A percentile compares a stretch with the other conserved stretches of the same genome.
phyloP scores from a whole-genome alignment of 2,329 filamentous ascomycete genomes.

The Nemania serpens region DNA sequence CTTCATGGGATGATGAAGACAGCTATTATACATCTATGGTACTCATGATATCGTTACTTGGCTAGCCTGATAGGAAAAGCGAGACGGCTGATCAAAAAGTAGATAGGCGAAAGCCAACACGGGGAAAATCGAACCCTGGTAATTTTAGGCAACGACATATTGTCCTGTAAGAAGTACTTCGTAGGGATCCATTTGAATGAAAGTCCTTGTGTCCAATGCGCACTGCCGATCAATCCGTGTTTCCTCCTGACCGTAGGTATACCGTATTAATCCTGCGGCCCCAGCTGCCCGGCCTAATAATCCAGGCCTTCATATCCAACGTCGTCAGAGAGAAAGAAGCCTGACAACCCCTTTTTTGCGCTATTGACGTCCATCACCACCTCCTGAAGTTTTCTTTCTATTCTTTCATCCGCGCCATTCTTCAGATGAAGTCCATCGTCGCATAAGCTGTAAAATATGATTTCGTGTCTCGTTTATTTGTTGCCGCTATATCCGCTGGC shows the following conservation, averaged over 20 bases:
- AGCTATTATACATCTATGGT: too few relatives aligned
- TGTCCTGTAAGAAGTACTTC: too few relatives aligned
- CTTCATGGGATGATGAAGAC: too few relatives aligned
- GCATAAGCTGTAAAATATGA: slow-evolving; percentile 26
- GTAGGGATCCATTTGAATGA: slow-evolving; percentile 19
- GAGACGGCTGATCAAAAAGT: background rate
- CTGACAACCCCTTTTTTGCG: background rate
- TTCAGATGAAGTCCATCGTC: background rate
- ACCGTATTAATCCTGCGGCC: background rate
- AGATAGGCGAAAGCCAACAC: slow-evolving; percentile 10
- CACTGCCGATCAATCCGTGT: slow-evolving; percentile 1
- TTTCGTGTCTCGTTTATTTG: slow-evolving; percentile 27
- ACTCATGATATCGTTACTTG: background rate
- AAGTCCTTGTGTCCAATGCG: slow-evolving; percentile 3
- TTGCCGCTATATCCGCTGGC: slow-evolving; percentile 34
- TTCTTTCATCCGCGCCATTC: background rate
- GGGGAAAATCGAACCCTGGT: slow-evolving; percentile 13
- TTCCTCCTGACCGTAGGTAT: background rate
- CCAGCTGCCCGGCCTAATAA: slow-evolving; percentile 5
- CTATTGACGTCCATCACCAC: background rate
- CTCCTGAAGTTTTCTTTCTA: background rate
- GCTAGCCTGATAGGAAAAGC: background rate
- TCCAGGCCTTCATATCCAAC: slow-evolving; percentile 19
- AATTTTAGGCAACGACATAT: slow-evolving; percentile 12
- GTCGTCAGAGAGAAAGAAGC: slow-evolving; percentile 14